Evolutionary conservation across 345 rosid genomes (phyloP).

Genomic region (Mangifera indica): DNA sequence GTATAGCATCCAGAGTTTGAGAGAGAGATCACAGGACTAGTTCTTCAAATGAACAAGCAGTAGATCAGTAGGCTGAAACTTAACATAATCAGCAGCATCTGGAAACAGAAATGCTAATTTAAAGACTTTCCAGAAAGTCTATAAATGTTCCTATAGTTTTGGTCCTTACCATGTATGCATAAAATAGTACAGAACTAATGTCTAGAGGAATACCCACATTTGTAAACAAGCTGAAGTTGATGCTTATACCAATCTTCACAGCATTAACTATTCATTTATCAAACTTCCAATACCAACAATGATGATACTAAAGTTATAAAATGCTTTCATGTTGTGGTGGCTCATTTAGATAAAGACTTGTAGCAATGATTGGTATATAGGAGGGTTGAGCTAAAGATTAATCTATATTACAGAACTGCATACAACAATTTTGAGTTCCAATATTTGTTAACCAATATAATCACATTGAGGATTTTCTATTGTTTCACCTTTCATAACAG

Average conservation of each 20-base stretch:
- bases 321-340: not conserved
- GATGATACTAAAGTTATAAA: not conserved
- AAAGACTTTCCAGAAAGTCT: not conserved
- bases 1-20: constrained; percentile 1
- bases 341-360: not conserved
- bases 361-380: not conserved
- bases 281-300: not conserved
- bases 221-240: not conserved
- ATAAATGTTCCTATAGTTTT: not conserved
- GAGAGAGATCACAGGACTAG: not conserved
- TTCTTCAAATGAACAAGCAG: constrained; percentile 3
- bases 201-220: constrained; percentile 4
- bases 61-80: constrained; percentile 1
- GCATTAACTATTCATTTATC: not conserved
- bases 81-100: not conserved
- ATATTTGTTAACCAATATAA: constrained; percentile 1
- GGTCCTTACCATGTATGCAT: not conserved
- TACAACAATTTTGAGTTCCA: not conserved
- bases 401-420: constrained; percentile 8
- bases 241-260: not conserved
- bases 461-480: not conserved
- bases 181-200: not conserved
- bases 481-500: not conserved
- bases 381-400: not conserved
- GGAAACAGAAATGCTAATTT: not conserved